Conservation (phyloP, 192 early-diverging fungal species). For the Dissophora ornata region DNA sequence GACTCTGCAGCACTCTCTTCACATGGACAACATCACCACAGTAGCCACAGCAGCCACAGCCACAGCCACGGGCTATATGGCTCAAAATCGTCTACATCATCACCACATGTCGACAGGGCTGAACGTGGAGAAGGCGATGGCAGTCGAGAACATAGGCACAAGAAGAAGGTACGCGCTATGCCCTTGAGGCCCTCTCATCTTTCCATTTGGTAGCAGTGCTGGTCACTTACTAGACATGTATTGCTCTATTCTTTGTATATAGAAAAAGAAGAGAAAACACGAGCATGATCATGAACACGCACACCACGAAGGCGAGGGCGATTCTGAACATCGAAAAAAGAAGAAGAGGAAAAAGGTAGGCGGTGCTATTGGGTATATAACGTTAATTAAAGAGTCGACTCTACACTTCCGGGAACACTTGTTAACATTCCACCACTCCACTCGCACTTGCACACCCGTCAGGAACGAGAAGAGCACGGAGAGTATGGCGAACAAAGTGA, state of each 20-base stretch:
- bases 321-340: constrained; percentile 52
- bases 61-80: constrained; percentile 22
- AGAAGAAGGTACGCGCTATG: constrained; percentile 51
- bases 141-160: constrained; percentile 41
- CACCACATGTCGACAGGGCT: constrained; percentile 34
- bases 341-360: constrained; percentile 58
- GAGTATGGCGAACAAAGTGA: constrained; percentile 31
- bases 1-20: constrained; percentile 10
- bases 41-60: constrained; percentile 1
- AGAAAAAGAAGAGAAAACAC: constrained; percentile 58
- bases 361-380: neutral
- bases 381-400: no score
- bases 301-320: constrained; percentile 50
- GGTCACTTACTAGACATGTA: no score
- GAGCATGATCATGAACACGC: constrained; percentile 51
- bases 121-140: constrained; percentile 46
- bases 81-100: constrained; percentile 49
- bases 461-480: constrained; percentile 44
- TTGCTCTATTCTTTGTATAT: neutral
- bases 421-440: no score
- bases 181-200: no score
- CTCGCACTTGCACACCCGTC: no score
- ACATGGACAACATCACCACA: constrained; percentile 17
- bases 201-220: no score
- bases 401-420: no score